Conservation (phyloP, 176 grass and related monocot species). For the Sorghum bicolor region DNA sequence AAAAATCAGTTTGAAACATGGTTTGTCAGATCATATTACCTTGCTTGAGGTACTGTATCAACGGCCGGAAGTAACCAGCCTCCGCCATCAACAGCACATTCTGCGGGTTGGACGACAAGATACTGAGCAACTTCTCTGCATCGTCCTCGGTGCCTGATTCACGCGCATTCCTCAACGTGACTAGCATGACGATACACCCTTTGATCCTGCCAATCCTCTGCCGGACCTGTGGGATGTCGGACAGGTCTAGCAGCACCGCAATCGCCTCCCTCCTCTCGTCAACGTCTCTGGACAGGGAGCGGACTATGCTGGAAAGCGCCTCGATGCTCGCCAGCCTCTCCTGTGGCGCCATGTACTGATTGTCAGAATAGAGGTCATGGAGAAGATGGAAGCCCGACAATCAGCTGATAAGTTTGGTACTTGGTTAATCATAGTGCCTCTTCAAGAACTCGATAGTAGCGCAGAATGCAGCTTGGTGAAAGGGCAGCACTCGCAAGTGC, state of each 20-base stretch:
- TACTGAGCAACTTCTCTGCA: constrained; percentile 46
- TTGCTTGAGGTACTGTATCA: constrained; percentile 71
- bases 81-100: constrained; percentile 92
- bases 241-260: constrained; percentile 60
- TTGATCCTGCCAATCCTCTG: constrained; percentile 79
- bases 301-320: constrained; percentile 65
- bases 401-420: not conserved
- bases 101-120: constrained; percentile 62
- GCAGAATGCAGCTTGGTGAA: not conserved
- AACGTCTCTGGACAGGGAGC: constrained; percentile 57
- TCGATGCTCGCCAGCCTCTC: constrained; percentile 68
- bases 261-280: constrained; percentile 68
- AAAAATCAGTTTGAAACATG: not conserved
- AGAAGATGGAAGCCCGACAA: not conserved
- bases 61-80: constrained; percentile 70
- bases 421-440: not conserved
- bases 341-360: constrained; percentile 24
- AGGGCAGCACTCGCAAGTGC: no score
- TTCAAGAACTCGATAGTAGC: not conserved
- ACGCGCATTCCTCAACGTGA: constrained; percentile 56
- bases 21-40: constrained; percentile 31
- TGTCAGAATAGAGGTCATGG: not conserved
- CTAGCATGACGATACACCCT: constrained; percentile 82
- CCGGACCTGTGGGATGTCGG: constrained; percentile 50
- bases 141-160: constrained; percentile 42